Evolutionary conservation across 2,329 filamentous ascomycete genomes (phyloP), one percentile per base, ranked within the genome.

Genomic region (Paracoccidioides lutzii): DNA sequence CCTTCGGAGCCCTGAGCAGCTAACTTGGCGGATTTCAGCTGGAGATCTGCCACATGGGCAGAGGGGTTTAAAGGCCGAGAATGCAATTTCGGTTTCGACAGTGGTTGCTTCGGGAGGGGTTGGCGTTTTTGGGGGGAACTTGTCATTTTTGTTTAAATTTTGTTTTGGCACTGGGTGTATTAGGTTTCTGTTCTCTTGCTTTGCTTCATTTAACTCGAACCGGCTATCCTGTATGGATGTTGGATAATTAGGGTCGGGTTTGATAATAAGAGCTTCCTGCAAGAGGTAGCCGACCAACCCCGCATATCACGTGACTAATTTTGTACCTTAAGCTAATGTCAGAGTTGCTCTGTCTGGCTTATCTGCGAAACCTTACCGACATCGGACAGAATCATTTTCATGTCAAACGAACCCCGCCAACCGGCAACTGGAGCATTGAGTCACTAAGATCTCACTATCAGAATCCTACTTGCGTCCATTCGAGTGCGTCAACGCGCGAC

Each of bases 1-100:
- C 33, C 12, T 22, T 28, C 52, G 38, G 41, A n/a, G 30, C 15
- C 28, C 10, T 40, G 33, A 41, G n/a, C 7, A 46, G 42, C 4
- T 5, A 41, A 10, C 5, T 12, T 37, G 22, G 42, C 49, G 7
- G 53, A 54, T 28, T 40, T 52, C 14, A 60, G 14, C 38, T 60
- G 54, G 35, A 60, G 45, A n/a, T 59, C 57, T 52, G 59, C 59
- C 9, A 38, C 8, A 22, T 37, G 50, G 2, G 48, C 48, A 35
- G 54, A 56, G 42, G 59, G 57, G 37, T 57, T 54, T 14, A 51
- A 35, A 53, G 42, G 44, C 46, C 38, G 8, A 50, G 55, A 14
- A 30, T 40, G 37, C n/a, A 42, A 4, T 43, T 38, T 55, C 32
- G 58, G 54, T 48, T 59, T 59, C 3, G 42, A 40, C 22, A 59